Evolutionary conservation across 768 basidiomycete species (phyloP), one percentile per base, ranked within the genome.

Genomic region (Hygrocybe coccinea): DNA sequence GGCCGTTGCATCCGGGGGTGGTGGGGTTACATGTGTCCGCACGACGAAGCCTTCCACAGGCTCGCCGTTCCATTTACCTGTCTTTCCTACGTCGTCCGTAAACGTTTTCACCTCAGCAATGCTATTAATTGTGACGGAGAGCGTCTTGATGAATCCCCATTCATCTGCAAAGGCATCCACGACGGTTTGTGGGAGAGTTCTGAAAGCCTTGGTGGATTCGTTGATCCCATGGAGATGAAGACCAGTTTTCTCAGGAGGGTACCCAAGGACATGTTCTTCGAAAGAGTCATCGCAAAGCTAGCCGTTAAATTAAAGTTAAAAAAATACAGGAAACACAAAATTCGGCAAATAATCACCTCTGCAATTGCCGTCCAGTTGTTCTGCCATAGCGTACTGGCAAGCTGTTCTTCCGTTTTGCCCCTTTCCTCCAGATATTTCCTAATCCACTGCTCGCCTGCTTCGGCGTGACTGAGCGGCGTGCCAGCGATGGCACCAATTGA

Each of bases 241-340:
- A 3, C 95, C 95, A 0, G 92, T 90, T 56, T 83, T 82, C 17
- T 95, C 86, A 3, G 83, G 77, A 0, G 91, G 74, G 65, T 93
- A 95, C 0, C 83, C 75, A 0, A 99, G 79, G 53, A 98, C 95
- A 64, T 99, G 97, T 66, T 98, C 95, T 64, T 99, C 95, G 68
- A 97, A 98, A 0, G 80, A 81, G 70, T 99, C 97, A 64, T 99
- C 97, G 67, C 97, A 99, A 5, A 99, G 85, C 95, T 97, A 62
- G n/a, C n/a, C n/a, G n/a, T n/a, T n/a, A n/a, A n/a, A n/a, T n/a
- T n/a, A n/a, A n/a, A n/a, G n/a, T n/a, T n/a, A n/a, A n/a, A n/a
- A n/a, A n/a, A n/a, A n/a, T n/a, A n/a, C n/a, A n/a, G 48, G 35
- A 12, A 5, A 12, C 10, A 52, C 17, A 24, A 21, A 41, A 17